Conservation (phyloP, 164 flowering plant species). For the Akebia trifoliata region DNA sequence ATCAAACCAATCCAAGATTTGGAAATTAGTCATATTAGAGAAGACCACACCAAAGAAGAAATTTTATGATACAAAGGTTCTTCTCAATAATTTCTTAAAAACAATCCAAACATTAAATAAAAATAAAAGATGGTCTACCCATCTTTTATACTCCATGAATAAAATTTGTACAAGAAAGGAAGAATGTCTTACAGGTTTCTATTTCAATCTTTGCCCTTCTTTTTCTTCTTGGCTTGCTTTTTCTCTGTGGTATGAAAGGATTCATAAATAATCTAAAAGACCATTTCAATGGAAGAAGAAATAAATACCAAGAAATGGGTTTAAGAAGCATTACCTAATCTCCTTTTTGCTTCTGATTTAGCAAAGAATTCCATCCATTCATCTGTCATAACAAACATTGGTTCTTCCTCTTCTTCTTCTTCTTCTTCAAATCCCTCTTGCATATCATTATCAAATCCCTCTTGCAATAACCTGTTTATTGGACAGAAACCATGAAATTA, state of each 20-base stretch:
- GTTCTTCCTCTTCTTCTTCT: conserved; percentile 50
- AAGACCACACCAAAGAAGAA: too few species aligned
- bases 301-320: neutral
- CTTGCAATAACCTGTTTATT: conserved; percentile 12
- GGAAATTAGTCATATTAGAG: too few species aligned
- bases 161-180: neutral
- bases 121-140: neutral
- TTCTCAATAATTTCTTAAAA: too few species aligned
- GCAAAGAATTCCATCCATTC: conserved; percentile 84
- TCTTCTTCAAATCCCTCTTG: conserved; percentile 26
- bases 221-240: conserved; percentile 29
- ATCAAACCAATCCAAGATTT: too few species aligned
- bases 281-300: neutral
- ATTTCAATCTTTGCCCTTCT: neutral
- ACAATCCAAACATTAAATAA: neutral
- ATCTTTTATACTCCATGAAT: neutral
- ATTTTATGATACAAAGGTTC: too few species aligned
- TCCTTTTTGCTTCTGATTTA: conserved; percentile 62
- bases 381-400: conserved; percentile 59
- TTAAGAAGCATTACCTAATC: conserved; percentile 26
- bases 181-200: neutral
- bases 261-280: neutral
- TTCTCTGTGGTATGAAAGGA: conserved; percentile 22
- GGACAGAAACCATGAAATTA: neutral
- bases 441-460: too few species aligned